phyloP scores from a whole-genome alignment of 441 rosid species.

The Aleurites moluccanus region DNA sequence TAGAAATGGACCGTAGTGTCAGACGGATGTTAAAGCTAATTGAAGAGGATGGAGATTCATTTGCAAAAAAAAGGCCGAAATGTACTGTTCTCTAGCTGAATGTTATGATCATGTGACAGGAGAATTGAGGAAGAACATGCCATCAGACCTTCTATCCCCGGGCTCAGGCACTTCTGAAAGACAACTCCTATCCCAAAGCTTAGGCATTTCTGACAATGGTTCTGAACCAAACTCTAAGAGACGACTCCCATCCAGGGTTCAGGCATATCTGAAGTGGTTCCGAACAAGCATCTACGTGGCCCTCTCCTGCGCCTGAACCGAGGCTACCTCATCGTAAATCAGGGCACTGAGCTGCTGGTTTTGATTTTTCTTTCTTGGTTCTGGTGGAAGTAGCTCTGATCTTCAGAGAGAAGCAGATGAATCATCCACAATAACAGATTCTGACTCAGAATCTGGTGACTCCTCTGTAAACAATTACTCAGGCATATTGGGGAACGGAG shows the following conservation, averaged over 20 bases:
- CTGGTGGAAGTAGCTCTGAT: constrained; percentile 61
- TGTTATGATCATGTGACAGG: constrained; percentile 83
- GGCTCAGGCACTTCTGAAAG: constrained; percentile 60
- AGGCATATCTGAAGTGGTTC: constrained; percentile 52
- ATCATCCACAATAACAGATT: constrained; percentile 65
- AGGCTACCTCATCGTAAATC: constrained; percentile 48
- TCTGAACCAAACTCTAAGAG: too few relatives aligned
- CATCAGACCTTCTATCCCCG: constrained; percentile 79
- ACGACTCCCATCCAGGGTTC: constrained; percentile 86
- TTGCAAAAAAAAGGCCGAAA: constrained; percentile 88
- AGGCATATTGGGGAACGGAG: constrained; percentile 40
- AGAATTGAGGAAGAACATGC: constrained; percentile 65
- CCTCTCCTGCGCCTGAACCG: constrained; percentile 45
- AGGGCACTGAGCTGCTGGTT: constrained; percentile 85
- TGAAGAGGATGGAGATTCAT: constrained; percentile 91
- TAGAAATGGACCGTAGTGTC: constrained; percentile 84
- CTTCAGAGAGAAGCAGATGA: constrained; percentile 72
- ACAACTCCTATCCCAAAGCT: too few relatives aligned
- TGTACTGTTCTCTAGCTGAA: constrained; percentile 88
- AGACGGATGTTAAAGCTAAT: constrained; percentile 82
- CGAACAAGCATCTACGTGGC: constrained; percentile 41
- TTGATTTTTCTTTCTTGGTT: constrained; percentile 75
- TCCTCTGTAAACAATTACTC: constrained; percentile 72
- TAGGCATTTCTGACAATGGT: too few relatives aligned
- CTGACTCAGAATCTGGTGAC: constrained; percentile 75